Percentiles rank a stretch among this genome's conserved stretches.
phyloP scores from a whole-genome alignment of 768 basidiomycete genomes.

The Punctularia strigosozonata region DNA sequence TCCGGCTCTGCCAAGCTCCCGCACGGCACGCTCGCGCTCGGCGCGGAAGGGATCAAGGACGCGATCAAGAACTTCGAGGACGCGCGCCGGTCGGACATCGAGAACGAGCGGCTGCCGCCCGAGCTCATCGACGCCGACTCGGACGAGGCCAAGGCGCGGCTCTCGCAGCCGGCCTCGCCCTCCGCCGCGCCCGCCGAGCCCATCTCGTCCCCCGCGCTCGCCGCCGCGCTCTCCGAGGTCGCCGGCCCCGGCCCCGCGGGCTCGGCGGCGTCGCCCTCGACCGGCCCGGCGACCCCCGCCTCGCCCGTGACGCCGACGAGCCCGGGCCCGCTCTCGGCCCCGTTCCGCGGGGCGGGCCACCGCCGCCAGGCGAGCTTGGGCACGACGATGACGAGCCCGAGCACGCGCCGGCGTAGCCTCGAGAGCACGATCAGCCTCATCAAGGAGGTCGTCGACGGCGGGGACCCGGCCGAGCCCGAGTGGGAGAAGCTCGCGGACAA shows the following conservation, averaged over 20 bases:
- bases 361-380: slow-evolving; percentile 76
- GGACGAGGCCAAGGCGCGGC: slow-evolving; percentile 52
- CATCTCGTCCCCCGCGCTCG: slow-evolving; percentile 17
- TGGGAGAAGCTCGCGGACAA: slow-evolving; percentile 15
- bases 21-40: slow-evolving; percentile 73
- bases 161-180: slow-evolving; percentile 44
- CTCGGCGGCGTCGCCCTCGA: slow-evolving; percentile 12
- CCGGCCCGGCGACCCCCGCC: slow-evolving; percentile 27
- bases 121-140: slow-evolving; percentile 80
- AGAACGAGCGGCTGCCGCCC: slow-evolving; percentile 97
- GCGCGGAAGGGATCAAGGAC: slow-evolving; percentile 91
- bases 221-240: slow-evolving; percentile 19
- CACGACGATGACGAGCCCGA: slow-evolving; percentile 92
- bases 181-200: slow-evolving; percentile 27
- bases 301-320: slow-evolving; percentile 33
- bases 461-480: slow-evolving; percentile 25
- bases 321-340: slow-evolving; percentile 18
- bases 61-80: slow-evolving; percentile 90
- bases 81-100: slow-evolving; percentile 95
- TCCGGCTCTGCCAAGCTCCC: slow-evolving; percentile 70
- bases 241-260: slow-evolving; percentile 8
- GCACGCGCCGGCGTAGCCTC: slow-evolving; percentile 80
- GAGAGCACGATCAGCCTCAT: slow-evolving; percentile 96
- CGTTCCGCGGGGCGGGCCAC: slow-evolving; percentile 65
- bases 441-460: slow-evolving; percentile 83